These are phyloP conservation scores for Colletotrichum noveboracense DNA, from an alignment of 2,329 filamentous ascomycete species.

Conservation along the genomic window DNA sequence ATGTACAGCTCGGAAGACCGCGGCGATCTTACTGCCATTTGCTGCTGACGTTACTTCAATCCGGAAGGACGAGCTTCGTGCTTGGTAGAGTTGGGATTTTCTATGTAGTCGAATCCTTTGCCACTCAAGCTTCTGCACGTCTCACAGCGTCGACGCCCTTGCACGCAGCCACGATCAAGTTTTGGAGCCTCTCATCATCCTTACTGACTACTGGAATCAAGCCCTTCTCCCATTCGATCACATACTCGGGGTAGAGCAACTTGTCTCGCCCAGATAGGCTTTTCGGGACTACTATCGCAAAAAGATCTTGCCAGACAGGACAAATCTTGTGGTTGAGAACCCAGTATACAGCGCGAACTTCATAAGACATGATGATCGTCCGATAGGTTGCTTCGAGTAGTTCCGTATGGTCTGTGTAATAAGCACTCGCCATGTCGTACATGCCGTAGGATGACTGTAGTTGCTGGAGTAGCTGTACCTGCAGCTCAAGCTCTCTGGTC, in stretches of 20 bases:
- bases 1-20: neutral
- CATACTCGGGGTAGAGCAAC: neutral
- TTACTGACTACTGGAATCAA: neutral
- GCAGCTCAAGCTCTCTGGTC: neutral
- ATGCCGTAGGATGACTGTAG: neutral
- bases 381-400: neutral
- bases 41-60: neutral
- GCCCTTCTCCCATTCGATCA: neutral
- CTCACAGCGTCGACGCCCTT: neutral
- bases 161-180: slow-evolving; percentile 1
- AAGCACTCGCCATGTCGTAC: neutral
- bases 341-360: neutral
- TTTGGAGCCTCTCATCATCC: neutral
- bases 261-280: neutral
- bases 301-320: neutral
- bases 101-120: neutral
- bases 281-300: neutral
- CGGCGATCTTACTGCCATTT: neutral
- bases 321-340: neutral
- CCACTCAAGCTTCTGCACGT: neutral
- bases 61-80: neutral
- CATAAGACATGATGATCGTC: neutral
- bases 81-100: neutral
- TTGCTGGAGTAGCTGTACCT: neutral
- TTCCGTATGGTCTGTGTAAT: neutral